Evolutionary conservation across 306 rosid species (phyloP).

Genomic region (Erythrophleum fordii): DNA sequence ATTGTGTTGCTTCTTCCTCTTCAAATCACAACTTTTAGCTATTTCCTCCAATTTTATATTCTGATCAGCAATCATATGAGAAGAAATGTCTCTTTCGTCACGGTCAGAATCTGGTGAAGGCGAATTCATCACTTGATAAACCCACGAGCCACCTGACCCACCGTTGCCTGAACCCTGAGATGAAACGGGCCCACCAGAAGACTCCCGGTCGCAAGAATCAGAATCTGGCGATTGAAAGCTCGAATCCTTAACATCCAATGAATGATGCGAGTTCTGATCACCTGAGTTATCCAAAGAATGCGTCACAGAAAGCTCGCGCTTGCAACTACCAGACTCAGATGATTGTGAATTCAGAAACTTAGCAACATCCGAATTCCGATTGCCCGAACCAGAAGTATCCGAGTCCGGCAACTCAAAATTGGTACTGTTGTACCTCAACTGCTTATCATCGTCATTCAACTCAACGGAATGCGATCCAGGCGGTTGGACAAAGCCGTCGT

Average conservation of each 20-base stretch:
- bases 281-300: conserved; percentile 32
- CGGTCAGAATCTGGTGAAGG: conserved; percentile 41
- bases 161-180: conserved; percentile 60
- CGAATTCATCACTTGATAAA: conserved; percentile 39
- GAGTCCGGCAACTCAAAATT: conserved; percentile 51
- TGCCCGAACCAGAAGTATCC: conserved; percentile 23
- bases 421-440: background rate
- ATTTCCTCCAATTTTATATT: conserved; percentile 61
- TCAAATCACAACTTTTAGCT: conserved; percentile 54
- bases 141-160: conserved; percentile 38
- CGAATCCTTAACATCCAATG: conserved; percentile 32
- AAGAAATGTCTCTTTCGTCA: conserved; percentile 53
- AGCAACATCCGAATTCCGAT: conserved; percentile 38
- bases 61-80: conserved; percentile 43
- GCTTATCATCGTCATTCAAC: background rate
- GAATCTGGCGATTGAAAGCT: conserved; percentile 36
- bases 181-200: conserved; percentile 51
- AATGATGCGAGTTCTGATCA: conserved; percentile 26
- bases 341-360: conserved; percentile 51
- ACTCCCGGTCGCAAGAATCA: conserved; percentile 45
- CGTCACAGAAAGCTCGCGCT: conserved; percentile 11
- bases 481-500: conserved; percentile 36
- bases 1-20: conserved; percentile 71
- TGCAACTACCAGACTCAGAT: background rate
- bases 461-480: background rate